Percentiles rank a stretch among this genome's conserved stretches.
Evolutionary conservation across 1,139 yeast genomes (phyloP).

Genomic region (Blastobotrys buckinghamii): DNA sequence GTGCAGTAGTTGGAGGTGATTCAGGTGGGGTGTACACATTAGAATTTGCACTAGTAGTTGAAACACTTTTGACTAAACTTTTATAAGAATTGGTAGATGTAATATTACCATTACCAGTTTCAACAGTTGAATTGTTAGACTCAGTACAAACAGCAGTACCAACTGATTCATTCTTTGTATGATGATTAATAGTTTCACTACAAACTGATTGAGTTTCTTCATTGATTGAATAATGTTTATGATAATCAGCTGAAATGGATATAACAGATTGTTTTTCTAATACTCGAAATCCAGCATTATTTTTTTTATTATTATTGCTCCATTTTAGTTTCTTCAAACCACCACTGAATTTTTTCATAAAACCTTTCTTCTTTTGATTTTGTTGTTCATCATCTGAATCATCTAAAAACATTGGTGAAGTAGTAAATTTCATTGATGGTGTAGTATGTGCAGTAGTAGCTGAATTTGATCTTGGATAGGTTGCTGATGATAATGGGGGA

Average conservation of each 20-base stretch:
- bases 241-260: slow-evolving; percentile 1
- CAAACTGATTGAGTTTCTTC: neutral
- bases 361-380: slow-evolving; percentile 1
- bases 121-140: slow-evolving; percentile 18
- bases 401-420: slow-evolving; percentile 9
- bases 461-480: neutral
- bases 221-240: neutral
- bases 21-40: slow-evolving; percentile 4
- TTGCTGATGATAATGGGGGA: neutral
- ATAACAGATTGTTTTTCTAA: slow-evolving; percentile 2
- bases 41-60: neutral
- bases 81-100: slow-evolving; percentile 4
- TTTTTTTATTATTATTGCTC: neutral
- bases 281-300: neutral
- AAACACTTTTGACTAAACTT: slow-evolving; percentile 5
- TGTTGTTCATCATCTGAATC: slow-evolving; percentile 8
- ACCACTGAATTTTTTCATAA: slow-evolving; percentile 18
- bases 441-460: slow-evolving; percentile 13
- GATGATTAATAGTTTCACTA: neutral
- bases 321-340: slow-evolving; percentile 15
- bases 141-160: slow-evolving; percentile 17
- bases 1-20: neutral
- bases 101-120: neutral
- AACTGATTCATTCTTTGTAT: neutral
- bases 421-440: slow-evolving; percentile 1